Evolutionary conservation across 2,329 filamentous ascomycete species (phyloP).

Genomic region (Proliferodiscus dingleyae): DNA sequence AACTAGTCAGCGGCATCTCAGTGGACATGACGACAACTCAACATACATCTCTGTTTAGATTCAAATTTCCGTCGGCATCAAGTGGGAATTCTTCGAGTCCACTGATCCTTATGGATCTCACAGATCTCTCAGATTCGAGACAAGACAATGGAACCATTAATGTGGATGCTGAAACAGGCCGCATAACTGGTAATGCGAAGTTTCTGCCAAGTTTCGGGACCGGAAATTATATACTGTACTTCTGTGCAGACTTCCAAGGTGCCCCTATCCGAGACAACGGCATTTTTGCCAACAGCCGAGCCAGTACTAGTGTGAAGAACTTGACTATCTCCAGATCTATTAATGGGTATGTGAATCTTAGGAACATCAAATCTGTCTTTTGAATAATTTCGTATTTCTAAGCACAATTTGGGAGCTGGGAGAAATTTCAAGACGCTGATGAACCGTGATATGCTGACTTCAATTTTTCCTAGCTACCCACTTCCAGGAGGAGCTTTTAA

Average conservation of each 20-base stretch:
- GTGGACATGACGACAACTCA: conserved; percentile 64
- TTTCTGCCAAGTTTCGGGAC: conserved; percentile 62
- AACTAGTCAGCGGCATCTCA: conserved; percentile 49
- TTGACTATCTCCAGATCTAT: conserved; percentile 46
- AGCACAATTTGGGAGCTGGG: too few relatives aligned
- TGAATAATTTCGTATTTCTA: too few relatives aligned
- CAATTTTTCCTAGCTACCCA: too few relatives aligned
- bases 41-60: conserved; percentile 59
- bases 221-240: conserved; percentile 54
- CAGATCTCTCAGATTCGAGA: conserved; percentile 56
- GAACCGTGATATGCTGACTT: too few relatives aligned
- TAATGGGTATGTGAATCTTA: too few relatives aligned
- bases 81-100: conserved; percentile 39
- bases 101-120: conserved; percentile 60
- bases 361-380: too few relatives aligned
- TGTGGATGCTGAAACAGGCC: conserved; percentile 50
- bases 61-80: conserved; percentile 47
- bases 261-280: conserved; percentile 53
- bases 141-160: conserved; percentile 49
- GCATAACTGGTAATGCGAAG: conserved; percentile 55
- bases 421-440: too few relatives aligned
- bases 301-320: conserved; percentile 41
- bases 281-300: conserved; percentile 53
- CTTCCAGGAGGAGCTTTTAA: conserved; percentile 58
- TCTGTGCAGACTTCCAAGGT: conserved; percentile 63